These are phyloP conservation scores for Komagataella pseudopastoris DNA, from an alignment of 805 yeast species.

Conservation along the genomic window DNA sequence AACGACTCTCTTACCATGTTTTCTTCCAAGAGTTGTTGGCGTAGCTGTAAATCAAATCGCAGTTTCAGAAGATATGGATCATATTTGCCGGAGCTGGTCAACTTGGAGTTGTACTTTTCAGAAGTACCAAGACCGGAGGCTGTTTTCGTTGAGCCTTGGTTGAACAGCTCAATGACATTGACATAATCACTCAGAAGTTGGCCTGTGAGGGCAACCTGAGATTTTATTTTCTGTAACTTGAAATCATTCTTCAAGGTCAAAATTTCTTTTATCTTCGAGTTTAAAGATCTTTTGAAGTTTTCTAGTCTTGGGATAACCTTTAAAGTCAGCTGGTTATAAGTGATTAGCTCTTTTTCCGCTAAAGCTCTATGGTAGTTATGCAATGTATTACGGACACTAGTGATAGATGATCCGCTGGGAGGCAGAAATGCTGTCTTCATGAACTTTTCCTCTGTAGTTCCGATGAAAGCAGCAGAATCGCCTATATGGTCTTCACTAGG, in stretches of 20 bases:
- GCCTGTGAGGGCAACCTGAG: conserved; percentile 53
- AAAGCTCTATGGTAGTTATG: conserved; percentile 16
- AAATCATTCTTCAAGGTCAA: conserved; percentile 44
- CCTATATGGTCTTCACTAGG: neutral
- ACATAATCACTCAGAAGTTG: conserved; percentile 34
- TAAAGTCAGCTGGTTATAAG: conserved; percentile 34
- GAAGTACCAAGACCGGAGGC: conserved; percentile 15
- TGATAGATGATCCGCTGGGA: conserved; percentile 21
- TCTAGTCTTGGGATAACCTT: conserved; percentile 41
- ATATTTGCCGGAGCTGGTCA: conserved; percentile 10
- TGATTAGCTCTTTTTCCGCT: conserved; percentile 31
- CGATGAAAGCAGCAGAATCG: neutral
- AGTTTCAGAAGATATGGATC: conserved; percentile 57
- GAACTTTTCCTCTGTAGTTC: conserved; percentile 23
- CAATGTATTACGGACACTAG: conserved; percentile 18
- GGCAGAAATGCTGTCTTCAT: conserved; percentile 33
- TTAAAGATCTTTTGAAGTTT: conserved; percentile 37
- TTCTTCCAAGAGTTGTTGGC: conserved; percentile 50
- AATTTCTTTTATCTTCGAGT: conserved; percentile 41
- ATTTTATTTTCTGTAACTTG: conserved; percentile 38
- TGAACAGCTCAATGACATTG: conserved; percentile 27
- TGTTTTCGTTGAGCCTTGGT: conserved; percentile 20
- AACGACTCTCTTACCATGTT: conserved; percentile 54
- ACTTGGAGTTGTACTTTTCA: conserved; percentile 10
- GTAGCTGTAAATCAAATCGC: conserved; percentile 51